Conservation (phyloP, 1,284 basidiomycete species). For the Melampsora americana region DNA sequence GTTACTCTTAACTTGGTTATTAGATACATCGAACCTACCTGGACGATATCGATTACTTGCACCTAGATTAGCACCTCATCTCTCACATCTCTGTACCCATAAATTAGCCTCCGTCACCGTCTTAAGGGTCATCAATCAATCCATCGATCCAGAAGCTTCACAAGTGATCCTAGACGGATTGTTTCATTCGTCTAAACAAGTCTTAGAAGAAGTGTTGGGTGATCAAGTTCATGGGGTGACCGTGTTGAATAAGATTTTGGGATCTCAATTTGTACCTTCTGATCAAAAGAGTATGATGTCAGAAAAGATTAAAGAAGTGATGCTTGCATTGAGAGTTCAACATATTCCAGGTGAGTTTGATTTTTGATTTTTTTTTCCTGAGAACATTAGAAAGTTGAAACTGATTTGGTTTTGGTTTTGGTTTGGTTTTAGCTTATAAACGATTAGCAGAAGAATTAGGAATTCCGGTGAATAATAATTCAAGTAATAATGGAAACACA, state of each 20-base stretch:
- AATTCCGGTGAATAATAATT: not conserved
- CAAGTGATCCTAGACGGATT: constrained; percentile 52
- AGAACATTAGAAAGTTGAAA: not conserved
- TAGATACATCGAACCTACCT: constrained; percentile 87
- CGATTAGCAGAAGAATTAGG: constrained; percentile 32
- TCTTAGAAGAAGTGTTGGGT: constrained; percentile 84
- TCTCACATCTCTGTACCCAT: constrained; percentile 94
- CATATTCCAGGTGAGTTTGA: constrained; percentile 49
- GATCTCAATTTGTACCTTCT: constrained; percentile 74
- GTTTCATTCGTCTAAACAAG: constrained; percentile 72
- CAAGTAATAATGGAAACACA: not conserved
- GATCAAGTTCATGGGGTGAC: constrained; percentile 94
- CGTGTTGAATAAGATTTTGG: constrained; percentile 87
- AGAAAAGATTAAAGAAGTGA: constrained; percentile 57
- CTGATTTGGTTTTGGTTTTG: not conserved
- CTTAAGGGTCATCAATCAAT: constrained; percentile 61
- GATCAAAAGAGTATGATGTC: constrained; percentile 67
- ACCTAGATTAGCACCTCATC: constrained; percentile 89
- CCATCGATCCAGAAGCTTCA: constrained; percentile 52
- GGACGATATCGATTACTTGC: constrained; percentile 88
- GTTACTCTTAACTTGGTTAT: constrained; percentile 88
- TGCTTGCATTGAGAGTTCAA: constrained; percentile 50
- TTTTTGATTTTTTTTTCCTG: not conserved
- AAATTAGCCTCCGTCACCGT: constrained; percentile 94
- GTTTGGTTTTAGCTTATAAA: constrained; percentile 32